Evolutionary conservation across 108 stramenopile genomes (phyloP).

Genomic region (Pseudonitzschia delicatissima): DNA sequence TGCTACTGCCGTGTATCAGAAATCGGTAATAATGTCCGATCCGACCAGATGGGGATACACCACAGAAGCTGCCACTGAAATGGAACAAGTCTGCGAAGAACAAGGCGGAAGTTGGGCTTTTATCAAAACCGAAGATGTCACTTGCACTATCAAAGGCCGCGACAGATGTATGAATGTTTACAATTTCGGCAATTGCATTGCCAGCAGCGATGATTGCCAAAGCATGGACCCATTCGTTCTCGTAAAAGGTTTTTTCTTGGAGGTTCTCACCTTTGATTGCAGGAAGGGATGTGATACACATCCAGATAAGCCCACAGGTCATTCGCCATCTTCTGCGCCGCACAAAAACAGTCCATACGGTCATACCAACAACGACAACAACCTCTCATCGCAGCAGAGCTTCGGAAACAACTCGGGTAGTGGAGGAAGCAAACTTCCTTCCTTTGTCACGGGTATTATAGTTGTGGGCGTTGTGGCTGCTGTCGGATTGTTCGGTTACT

Average conservation of each 20-base stretch:
- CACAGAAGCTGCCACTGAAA: not conserved
- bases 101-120: not conserved
- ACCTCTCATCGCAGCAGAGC: not conserved
- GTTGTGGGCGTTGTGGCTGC: not conserved
- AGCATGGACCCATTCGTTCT: conserved; percentile 14
- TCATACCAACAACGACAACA: not conserved
- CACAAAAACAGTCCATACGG: not conserved
- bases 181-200: conserved; percentile 10
- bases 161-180: conserved; percentile 6
- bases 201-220: not conserved
- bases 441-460: not conserved
- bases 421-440: not conserved
- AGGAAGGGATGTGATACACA: not conserved
- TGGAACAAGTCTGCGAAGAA: not conserved
- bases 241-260: conserved; percentile 8
- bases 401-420: not conserved
- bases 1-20: not conserved
- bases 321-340: not conserved
- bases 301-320: not conserved
- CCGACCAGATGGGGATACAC: not conserved
- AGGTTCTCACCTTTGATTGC: conserved; percentile 1
- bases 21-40: not conserved
- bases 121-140: not conserved
- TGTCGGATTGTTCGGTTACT: conserved; percentile 6
- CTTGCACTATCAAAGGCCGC: not conserved